phyloP scores from a whole-genome alignment of 2,329 filamentous ascomycete species.

The Teratosphaeria zuluensis region DNA sequence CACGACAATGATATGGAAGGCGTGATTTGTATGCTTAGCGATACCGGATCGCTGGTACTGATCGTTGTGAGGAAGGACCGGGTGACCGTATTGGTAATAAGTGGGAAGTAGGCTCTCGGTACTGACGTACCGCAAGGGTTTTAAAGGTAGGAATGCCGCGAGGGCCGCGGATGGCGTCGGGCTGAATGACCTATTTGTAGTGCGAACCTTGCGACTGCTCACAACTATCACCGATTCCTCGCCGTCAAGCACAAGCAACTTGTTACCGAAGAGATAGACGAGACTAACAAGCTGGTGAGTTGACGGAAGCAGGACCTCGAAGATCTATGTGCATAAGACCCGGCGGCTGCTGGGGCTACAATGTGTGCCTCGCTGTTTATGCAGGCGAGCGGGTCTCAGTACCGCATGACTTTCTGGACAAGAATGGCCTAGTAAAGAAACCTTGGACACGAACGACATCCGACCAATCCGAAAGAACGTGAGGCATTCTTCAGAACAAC shows the following conservation, averaged over 20 bases:
- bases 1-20: background rate
- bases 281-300: background rate
- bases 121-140: background rate
- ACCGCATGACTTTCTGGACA: background rate
- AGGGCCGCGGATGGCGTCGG: background rate
- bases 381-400: background rate
- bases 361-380: background rate
- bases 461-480: background rate
- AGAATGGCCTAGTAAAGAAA: background rate
- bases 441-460: background rate
- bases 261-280: too few relatives aligned
- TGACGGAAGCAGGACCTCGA: background rate
- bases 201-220: background rate
- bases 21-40: background rate
- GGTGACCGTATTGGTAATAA: background rate
- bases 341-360: background rate
- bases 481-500: too few relatives aligned
- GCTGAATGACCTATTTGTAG: background rate
- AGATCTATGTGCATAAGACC: background rate
- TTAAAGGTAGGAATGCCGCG: background rate
- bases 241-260: too few relatives aligned
- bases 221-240: background rate
- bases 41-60: background rate
- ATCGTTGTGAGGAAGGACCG: background rate
- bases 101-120: background rate